Evolutionary conservation across 371 early-diverging fungal genomes (phyloP).

Genomic region (Apophysomyces elegans): DNA sequence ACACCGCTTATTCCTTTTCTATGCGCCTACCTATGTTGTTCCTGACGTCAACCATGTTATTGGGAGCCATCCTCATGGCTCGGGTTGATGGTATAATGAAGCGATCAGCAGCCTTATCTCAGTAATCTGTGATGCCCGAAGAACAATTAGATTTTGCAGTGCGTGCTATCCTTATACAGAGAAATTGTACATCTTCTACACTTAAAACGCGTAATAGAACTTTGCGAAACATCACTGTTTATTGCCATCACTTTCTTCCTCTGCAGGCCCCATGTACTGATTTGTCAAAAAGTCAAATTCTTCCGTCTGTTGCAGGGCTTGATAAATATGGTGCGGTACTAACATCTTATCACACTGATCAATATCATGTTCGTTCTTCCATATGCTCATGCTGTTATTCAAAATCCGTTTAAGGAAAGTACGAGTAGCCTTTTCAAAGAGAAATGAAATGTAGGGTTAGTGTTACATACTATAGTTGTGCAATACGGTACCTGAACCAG

Average conservation of each 20-base stretch:
- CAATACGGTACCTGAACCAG: constrained; percentile 24
- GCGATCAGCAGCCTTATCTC: constrained; percentile 16
- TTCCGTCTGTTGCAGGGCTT: constrained; percentile 43
- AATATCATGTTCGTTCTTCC: constrained; percentile 29
- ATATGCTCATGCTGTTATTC: constrained; percentile 28
- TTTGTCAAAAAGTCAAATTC: constrained; percentile 61
- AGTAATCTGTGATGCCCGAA: neutral
- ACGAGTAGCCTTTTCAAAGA: constrained; percentile 26
- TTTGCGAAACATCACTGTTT: neutral
- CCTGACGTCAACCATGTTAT: constrained; percentile 27
- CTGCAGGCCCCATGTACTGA: constrained; percentile 46
- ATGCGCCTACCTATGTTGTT: constrained; percentile 45
- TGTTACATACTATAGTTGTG: neutral
- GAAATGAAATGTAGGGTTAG: neutral
- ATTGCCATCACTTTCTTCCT: constrained; percentile 4
- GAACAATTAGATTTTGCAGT: too few species aligned
- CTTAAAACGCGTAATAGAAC: neutral
- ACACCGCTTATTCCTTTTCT: constrained; percentile 23
- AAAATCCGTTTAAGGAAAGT: constrained; percentile 37
- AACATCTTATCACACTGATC: constrained; percentile 42
- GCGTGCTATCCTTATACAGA: too few species aligned
- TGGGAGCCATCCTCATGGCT: constrained; percentile 33
- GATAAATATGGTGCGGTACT: constrained; percentile 56
- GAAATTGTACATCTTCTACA: too few species aligned
- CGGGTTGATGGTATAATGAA: constrained; percentile 41